Conservation (phyloP, 169 alveolate genomes). For the Cryptosporidium sp. region DNA sequence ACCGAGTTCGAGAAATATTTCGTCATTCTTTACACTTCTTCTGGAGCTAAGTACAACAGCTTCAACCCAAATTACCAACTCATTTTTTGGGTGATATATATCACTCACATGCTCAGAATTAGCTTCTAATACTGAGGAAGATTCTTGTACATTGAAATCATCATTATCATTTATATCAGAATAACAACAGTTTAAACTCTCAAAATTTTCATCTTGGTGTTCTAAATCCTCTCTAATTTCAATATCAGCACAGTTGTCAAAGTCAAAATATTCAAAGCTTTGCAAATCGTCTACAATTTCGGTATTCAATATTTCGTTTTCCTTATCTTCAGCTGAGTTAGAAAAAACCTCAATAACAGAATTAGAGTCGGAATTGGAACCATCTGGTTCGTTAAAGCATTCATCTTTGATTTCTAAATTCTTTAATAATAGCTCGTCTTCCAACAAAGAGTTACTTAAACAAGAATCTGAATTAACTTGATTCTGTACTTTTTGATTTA, state of each 20-base stretch:
- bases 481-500: neutral
- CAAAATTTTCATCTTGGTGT: conserved; percentile 1
- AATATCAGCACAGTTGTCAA: conserved; percentile 1
- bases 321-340: neutral
- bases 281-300: neutral
- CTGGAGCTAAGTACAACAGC: conserved; percentile 45
- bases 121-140: neutral
- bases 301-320: neutral
- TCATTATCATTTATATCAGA: neutral
- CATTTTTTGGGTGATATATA: neutral
- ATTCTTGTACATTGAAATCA: neutral
- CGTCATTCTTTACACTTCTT: conserved; percentile 8
- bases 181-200: neutral
- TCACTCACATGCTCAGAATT: neutral
- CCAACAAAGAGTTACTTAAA: neutral
- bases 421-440: neutral
- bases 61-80: conserved; percentile 49
- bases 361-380: neutral
- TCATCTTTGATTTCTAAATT: neutral
- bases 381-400: neutral
- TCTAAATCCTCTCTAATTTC: conserved; percentile 32
- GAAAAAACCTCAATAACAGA: conserved; percentile 9
- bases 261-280: neutral
- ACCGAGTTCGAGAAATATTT: conserved; percentile 40
- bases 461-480: neutral